Conservation (phyloP, 768 basidiomycete species). For the Tulasnella sp. region DNA sequence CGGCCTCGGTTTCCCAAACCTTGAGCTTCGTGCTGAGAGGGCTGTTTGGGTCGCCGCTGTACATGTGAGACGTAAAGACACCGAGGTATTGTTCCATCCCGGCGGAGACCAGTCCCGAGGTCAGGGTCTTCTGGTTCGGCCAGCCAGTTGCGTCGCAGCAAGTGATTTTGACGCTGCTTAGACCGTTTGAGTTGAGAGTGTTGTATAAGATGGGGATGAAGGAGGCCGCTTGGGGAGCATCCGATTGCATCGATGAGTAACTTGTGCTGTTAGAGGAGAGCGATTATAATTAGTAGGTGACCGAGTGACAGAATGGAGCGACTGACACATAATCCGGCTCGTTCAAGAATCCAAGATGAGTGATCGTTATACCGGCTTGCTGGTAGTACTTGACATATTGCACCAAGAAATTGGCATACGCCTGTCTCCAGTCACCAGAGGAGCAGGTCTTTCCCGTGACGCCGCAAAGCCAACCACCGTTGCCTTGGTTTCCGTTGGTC, state of each 20-base stretch:
- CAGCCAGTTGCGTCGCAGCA: constrained; percentile 26
- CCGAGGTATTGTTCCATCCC: constrained; percentile 20
- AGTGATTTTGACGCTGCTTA: constrained; percentile 5
- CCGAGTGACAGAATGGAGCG: too few species aligned
- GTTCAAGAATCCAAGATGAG: constrained; percentile 24
- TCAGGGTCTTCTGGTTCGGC: constrained; percentile 15
- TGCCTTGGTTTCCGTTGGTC: constrained; percentile 22
- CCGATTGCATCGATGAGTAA: constrained; percentile 22
- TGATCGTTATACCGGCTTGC: constrained; percentile 10
- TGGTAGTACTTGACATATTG: constrained; percentile 27
- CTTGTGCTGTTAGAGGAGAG: neutral
- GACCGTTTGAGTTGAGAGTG: constrained; percentile 9
- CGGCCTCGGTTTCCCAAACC: constrained; percentile 25
- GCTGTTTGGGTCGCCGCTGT: constrained; percentile 1
- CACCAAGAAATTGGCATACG: constrained; percentile 27
- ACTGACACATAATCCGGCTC: too few species aligned
- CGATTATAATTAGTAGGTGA: too few species aligned
- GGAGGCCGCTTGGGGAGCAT: constrained; percentile 14
- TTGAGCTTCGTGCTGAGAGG: constrained; percentile 21
- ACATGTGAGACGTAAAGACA: constrained; percentile 25
- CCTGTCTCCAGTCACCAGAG: constrained; percentile 27
- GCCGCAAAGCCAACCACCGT: constrained; percentile 26
- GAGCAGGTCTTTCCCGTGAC: constrained; percentile 26
- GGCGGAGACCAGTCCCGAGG: constrained; percentile 15
- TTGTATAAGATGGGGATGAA: constrained; percentile 20